Evolutionary conservation across 2,329 filamentous ascomycete species (phyloP).

Genomic region (Calonectria hongkongensis): DNA sequence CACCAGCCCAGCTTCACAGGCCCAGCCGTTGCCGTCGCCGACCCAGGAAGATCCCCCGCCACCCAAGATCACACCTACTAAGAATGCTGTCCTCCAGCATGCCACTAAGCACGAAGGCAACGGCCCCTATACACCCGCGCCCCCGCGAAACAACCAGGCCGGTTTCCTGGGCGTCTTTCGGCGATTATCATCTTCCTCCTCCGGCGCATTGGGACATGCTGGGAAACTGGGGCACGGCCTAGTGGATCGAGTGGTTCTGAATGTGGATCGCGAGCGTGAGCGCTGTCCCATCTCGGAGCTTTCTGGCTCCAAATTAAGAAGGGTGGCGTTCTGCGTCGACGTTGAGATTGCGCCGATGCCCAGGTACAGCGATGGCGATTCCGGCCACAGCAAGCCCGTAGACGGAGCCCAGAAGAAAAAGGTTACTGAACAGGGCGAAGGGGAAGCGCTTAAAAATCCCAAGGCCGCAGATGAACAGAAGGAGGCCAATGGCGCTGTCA

Average conservation of each 20-base stretch:
- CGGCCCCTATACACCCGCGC: conserved; percentile 83
- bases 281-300: conserved; percentile 87
- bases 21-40: conserved; percentile 54
- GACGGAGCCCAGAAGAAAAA: conserved; percentile 76
- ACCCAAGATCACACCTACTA: conserved; percentile 69
- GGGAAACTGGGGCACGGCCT: conserved; percentile 74
- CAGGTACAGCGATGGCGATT: conserved; percentile 80
- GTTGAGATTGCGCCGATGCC: conserved; percentile 96
- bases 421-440: conserved; percentile 82
- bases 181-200: conserved; percentile 82
- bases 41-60: conserved; percentile 64
- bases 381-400: conserved; percentile 61
- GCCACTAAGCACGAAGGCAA: conserved; percentile 74
- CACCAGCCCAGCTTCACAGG: conserved; percentile 57
- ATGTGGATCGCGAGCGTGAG: conserved; percentile 87
- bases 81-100: conserved; percentile 77
- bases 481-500: conserved; percentile 62
- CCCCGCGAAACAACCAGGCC: conserved; percentile 79
- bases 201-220: conserved; percentile 55
- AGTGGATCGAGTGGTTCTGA: conserved; percentile 88
- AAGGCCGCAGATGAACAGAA: conserved; percentile 72
- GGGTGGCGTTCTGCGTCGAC: conserved; percentile 96
- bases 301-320: conserved; percentile 85
- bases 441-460: conserved; percentile 82
- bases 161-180: conserved; percentile 90